Evolutionary conservation across 352 stramenopile species (phyloP).

Genomic region (Pilasporangium apinafurcum): DNA sequence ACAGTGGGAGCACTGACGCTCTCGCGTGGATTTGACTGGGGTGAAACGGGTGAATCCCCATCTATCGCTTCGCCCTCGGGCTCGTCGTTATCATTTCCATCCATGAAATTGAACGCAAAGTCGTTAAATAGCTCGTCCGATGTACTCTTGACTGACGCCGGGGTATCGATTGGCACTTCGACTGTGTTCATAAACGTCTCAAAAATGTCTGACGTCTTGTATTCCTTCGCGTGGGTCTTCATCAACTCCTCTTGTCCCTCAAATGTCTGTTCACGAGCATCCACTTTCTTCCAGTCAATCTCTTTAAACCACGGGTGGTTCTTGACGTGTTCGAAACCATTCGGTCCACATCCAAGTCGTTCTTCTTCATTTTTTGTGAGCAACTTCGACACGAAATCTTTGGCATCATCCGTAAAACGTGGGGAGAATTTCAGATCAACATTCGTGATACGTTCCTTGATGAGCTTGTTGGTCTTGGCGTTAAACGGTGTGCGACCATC

Average conservation of each 20-base stretch:
- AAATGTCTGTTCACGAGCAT: slow-evolving; percentile 47
- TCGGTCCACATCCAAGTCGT: slow-evolving; percentile 89
- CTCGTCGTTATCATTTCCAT: slow-evolving; percentile 32
- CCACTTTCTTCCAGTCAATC: slow-evolving; percentile 83
- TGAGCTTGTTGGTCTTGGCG: slow-evolving; percentile 80
- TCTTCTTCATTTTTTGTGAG: slow-evolving; percentile 92
- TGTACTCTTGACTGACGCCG: slow-evolving; percentile 68
- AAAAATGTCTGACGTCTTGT: slow-evolving; percentile 72
- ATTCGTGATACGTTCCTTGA: slow-evolving; percentile 81
- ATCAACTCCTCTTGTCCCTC: slow-evolving; percentile 70
- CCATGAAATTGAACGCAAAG: slow-evolving; percentile 83
- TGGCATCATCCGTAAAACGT: slow-evolving; percentile 75
- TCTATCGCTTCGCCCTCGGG: slow-evolving; percentile 3
- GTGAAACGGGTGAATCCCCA: slow-evolving; percentile 11
- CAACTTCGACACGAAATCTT: slow-evolving; percentile 83
- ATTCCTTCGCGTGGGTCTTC: slow-evolving; percentile 80
- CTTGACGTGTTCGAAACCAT: slow-evolving; percentile 86
- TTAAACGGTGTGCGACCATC: slow-evolving; percentile 84
- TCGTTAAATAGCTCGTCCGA: slow-evolving; percentile 70
- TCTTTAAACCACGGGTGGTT: slow-evolving; percentile 82
- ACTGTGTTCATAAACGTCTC: slow-evolving; percentile 86
- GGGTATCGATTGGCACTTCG: slow-evolving; percentile 79
- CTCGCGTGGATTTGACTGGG: slow-evolving; percentile 6
- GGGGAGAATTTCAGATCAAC: slow-evolving; percentile 80
- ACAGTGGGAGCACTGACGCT: too few species aligned